phyloP scores from a whole-genome alignment of 345 rosid species.

The Hirschfeldia incana region DNA sequence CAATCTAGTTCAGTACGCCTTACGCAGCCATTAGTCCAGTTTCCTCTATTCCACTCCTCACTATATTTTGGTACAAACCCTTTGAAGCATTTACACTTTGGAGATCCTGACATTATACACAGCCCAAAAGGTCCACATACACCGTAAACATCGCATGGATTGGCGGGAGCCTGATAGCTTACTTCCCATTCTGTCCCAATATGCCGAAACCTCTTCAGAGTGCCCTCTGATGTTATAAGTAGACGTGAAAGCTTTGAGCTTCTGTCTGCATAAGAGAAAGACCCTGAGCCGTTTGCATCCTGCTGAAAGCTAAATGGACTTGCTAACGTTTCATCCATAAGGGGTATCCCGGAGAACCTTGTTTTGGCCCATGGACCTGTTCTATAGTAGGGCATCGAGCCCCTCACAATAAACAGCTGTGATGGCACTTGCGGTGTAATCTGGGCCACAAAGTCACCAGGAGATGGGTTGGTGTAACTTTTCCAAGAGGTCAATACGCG shows the following conservation, averaged over 20 bases:
- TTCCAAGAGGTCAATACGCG: constrained; percentile 46
- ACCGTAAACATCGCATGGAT: not conserved
- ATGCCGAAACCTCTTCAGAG: not conserved
- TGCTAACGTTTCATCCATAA: not conserved
- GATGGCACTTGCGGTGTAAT: constrained; percentile 38
- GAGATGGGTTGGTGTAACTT: constrained; percentile 38
- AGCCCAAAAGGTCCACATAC: constrained; percentile 34
- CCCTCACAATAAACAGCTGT: constrained; percentile 25
- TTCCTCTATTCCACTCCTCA: constrained; percentile 28
- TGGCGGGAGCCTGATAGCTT: not conserved
- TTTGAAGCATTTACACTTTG: constrained; percentile 24
- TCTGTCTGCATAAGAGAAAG: not conserved
- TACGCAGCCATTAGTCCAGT: constrained; percentile 33
- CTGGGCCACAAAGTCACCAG: constrained; percentile 30
- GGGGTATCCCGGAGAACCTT: constrained; percentile 21
- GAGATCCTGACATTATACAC: not conserved
- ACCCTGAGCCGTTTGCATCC: constrained; percentile 26
- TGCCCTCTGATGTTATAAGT: constrained; percentile 6
- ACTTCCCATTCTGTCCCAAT: not conserved
- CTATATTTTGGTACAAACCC: constrained; percentile 24
- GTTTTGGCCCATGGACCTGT: constrained; percentile 46
- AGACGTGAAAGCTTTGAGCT: not conserved
- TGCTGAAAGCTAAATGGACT: constrained; percentile 5
- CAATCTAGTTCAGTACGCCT: constrained; percentile 23
- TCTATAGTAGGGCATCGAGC: constrained; percentile 22